Evolutionary conservation across 2,329 filamentous ascomycete genomes (phyloP), one percentile per base, ranked within the genome.

Genomic region (Sporothrix pallida): DNA sequence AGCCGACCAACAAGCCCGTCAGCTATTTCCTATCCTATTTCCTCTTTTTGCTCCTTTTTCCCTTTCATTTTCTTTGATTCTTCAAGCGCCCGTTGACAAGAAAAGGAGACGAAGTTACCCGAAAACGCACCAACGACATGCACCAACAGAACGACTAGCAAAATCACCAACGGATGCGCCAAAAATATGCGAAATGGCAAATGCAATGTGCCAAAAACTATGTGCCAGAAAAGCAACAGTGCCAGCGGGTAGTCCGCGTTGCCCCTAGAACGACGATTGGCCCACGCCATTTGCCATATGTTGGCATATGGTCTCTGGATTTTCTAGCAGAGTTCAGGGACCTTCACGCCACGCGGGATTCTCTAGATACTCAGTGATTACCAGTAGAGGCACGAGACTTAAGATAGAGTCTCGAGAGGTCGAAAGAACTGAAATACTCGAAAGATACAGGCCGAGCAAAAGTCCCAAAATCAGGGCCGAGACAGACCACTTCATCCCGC

Each of bases 1-100:
- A 70, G 50, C 48, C 67, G 26, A 37, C 65, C 48, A 52, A n/a
- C 65, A 68, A 37, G 46, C n/a, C 67, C 46, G 48, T 52, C 44
- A 52, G 15, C 63, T 52, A 50, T 20, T 65, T 44, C 23, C 23
- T 26, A 10, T 10, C 52, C 52, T 56, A 10, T 56, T 23, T 20
- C 23, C 12, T 15, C 56, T 54, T 3, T 23, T 44, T 48, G 23
- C 44, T 8, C 62, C 7, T 50, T 46, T 20, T 46, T 56, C 50
- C 3, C 23, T 20, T 48, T 9, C n/a, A n/a, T n/a, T 23, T 12
- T 54, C 48, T 42, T 20, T 54, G 46, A 50, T 46, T 48, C 42
- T 48, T 48, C 62, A 67, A 67, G 42, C 62, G 62, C 62, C 42
- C 62, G 42, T 17, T 67, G 62, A 13, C 42, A 46, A 46, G 10